Evolutionary conservation across 1,139 yeast genomes (phyloP), one percentile per base, ranked within the genome.

Genomic region (Suhomyces choctaworum): DNA sequence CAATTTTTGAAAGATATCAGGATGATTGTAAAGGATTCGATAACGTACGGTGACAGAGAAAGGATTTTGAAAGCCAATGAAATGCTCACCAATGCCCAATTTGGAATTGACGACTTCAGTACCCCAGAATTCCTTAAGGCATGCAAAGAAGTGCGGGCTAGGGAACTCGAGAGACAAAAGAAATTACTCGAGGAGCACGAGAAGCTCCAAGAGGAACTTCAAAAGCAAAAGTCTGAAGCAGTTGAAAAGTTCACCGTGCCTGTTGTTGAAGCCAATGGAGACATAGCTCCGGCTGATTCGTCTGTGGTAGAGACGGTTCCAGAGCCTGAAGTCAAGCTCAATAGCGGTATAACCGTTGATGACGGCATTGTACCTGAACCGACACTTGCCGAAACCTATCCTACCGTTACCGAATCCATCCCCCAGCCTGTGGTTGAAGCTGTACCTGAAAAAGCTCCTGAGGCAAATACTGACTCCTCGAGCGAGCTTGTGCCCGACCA

Each of bases 1-100:
- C 97, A 92, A 56, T 90, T 86, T 54, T 62, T 90, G 48, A 78
- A 75, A 48, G 98, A 94, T 54, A 75, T 94, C 32, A 87, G 81
- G 54, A 73, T 85, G 78, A 90, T 94, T 30, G 82, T 87, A 29
- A 72, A 73, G 29, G 99, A 94, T 62, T 76, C 95, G 0, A 70
- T 75, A 20, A 78, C 82, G 0, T 63, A 75, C 6, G 89, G 87
- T 1, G 97, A 90, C 46, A 73, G 97, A 31, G 98, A 92, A 43
- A 67, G 96, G 34, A 68, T 82, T 10, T 73, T 90, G 39, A 89
- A 86, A 56, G 96, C 97, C 0, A 86, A 92, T 42, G 98, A 94
- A 60, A 89, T 94, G 97, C 75, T 79, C 54, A 95, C 97, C 7
- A 90, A 92, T 63, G 96, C 96, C 0, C 96, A 89, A 59, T 95